Base-by-base conservation (phyloP, 768 basidiomycete genomes). In the Clitopilus hobsonii region DNA sequence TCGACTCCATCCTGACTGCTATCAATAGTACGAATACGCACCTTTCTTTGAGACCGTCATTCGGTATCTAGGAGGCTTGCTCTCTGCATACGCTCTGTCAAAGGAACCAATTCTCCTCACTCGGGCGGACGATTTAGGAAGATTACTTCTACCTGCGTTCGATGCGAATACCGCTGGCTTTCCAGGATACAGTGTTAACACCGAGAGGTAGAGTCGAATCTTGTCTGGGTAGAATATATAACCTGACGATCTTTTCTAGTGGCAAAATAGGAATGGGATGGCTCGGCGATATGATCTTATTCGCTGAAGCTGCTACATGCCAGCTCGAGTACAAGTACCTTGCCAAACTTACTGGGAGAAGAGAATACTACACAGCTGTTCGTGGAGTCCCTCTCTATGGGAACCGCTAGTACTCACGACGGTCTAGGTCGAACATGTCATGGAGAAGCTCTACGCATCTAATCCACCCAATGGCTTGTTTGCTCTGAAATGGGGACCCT, bases 281-380 rank as follows among this genome's bases (percentile, higher is more conserved):
- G 69, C 74, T 53, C 26, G 63, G 54, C 57, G 53, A 11, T 51
- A 61, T 36, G 1, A 61, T 67, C 3, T 54, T 74, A 5, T 74
- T 73, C 26, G 69, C 77, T 10, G 77, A 77, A 58, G 67, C 69
- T 2, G 63, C 71, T 6, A 82, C 79, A 32, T 81, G 85, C 58
- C 86, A 89, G 67, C 67, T 90, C n/a, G 89, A 91, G 65, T 85
- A 83, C 70, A 87, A 88, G 65, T 90, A 88, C 62, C 75, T 90
- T 1, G 84, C 86, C 1, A 80, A 86, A 58, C 61, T 85, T 23
- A 89, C 86, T 0, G 84, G 84, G 0, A 76, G 81, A 53, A 71
- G 74, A 14, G 75, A 79, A 23, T 87, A 80, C 58, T 83, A 74
- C 53, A 38, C 16, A 30, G 70, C 24, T 54, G 61, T 64, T 67